These are phyloP conservation scores for Trichoderma afroharzianum DNA, from an alignment of 2,329 filamentous ascomycete species.

Conservation along the genomic window DNA sequence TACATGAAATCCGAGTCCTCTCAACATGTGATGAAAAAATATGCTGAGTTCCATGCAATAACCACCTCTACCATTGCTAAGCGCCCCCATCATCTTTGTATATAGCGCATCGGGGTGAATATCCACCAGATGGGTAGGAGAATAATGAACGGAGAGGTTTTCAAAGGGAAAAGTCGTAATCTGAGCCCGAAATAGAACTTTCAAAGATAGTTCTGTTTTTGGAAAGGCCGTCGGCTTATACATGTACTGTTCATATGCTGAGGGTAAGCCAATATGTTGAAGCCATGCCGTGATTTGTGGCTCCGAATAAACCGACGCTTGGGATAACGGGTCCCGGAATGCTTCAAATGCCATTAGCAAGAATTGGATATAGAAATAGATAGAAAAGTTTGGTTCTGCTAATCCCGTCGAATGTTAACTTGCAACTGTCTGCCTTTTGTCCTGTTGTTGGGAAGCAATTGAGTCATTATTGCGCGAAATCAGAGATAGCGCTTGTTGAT, in stretches of 20 bases:
- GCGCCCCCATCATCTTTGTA: conserved; percentile 43
- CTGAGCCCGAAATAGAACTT: neutral
- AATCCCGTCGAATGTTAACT: neutral
- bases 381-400: neutral
- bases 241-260: neutral
- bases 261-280: neutral
- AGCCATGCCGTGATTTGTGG: neutral
- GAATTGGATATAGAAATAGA: neutral
- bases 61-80: conserved; percentile 45
- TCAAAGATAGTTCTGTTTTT: neutral
- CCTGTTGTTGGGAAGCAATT: neutral
- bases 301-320: neutral
- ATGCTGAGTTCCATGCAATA: conserved; percentile 60
- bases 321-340: neutral
- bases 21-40: conserved; percentile 52
- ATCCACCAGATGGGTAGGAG: neutral
- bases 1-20: conserved; percentile 47
- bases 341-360: neutral
- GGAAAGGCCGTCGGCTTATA: neutral
- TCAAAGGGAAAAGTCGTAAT: neutral
- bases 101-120: conserved; percentile 46
- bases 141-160: neutral
- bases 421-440: neutral
- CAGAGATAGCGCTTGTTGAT: neutral
- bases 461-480: neutral